phyloP scores from a whole-genome alignment of 2,329 filamentous ascomycete genomes.

The Colletotrichum endophyticum region DNA sequence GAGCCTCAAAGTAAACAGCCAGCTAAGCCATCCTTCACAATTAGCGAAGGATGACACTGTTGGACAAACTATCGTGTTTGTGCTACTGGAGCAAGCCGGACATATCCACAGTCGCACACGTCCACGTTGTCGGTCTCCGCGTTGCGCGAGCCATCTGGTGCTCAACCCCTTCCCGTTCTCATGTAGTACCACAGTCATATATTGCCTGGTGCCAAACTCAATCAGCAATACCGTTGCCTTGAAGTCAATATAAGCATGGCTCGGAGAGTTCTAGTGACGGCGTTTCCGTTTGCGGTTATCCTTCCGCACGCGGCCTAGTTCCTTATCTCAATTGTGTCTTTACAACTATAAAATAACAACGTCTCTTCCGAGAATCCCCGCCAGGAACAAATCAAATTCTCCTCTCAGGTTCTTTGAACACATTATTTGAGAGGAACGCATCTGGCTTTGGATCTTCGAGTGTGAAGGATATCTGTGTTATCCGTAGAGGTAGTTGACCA shows the following conservation, averaged over 20 bases:
- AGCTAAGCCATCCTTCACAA: too few relatives aligned
- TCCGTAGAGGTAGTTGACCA: background rate
- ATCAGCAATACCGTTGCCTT: background rate
- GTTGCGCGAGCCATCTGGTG: background rate
- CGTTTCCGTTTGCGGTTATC: background rate
- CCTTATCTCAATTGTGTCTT: fast-evolving
- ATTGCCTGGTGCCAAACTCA: background rate
- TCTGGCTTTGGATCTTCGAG: fast-evolving
- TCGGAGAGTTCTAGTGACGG: background rate
- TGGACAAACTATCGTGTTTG: background rate
- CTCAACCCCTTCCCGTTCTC: background rate
- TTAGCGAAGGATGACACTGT: background rate
- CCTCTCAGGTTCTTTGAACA: too few relatives aligned
- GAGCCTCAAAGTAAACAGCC: background rate
- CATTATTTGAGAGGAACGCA: background rate
- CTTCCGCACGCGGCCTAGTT: background rate
- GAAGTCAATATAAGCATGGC: background rate
- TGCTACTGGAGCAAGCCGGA: background rate
- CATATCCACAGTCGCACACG: background rate
- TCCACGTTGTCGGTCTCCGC: background rate
- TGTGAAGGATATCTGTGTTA: fast-evolving
- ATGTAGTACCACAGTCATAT: fast-evolving
- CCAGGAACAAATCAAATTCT: too few relatives aligned
- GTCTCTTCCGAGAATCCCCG: background rate
- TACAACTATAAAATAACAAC: background rate